These are phyloP conservation scores for Theobroma cacao DNA, from an alignment of 345 rosid genomes.

Conservation along the genomic window DNA sequence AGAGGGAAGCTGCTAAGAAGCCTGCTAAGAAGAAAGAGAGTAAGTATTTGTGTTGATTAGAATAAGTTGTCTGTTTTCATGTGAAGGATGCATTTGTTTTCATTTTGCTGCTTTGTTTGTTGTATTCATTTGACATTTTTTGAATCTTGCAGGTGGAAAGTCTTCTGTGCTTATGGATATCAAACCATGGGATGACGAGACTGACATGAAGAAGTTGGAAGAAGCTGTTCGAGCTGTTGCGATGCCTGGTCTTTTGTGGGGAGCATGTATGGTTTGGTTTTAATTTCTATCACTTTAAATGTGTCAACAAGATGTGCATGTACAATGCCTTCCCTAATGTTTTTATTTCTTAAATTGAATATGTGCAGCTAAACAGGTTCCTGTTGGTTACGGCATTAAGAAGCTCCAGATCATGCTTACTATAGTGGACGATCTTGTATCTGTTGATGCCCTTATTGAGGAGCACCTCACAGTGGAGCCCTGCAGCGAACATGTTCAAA, in stretches of 20 bases:
- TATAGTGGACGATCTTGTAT: conserved; percentile 90
- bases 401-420: conserved; percentile 87
- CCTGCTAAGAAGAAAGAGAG: conserved; percentile 75
- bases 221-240: conserved; percentile 60
- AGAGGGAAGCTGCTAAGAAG: conserved; percentile 82
- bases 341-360: neutral
- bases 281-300: neutral
- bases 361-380: conserved; percentile 67
- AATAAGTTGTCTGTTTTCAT: neutral
- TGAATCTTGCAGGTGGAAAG: conserved; percentile 62
- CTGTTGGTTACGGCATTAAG: conserved; percentile 96
- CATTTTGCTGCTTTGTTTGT: neutral
- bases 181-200: conserved; percentile 98
- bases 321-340: neutral
- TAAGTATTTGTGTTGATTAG: conserved; percentile 22
- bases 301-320: neutral
- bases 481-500: conserved; percentile 69
- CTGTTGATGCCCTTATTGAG: conserved; percentile 76
- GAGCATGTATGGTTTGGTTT: conserved; percentile 67
- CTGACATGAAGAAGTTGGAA: conserved; percentile 95
- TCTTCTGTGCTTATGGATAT: conserved; percentile 90
- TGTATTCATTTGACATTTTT: neutral
- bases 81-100: neutral
- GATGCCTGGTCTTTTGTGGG: conserved; percentile 92
- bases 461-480: conserved; percentile 79